phyloP scores from a whole-genome alignment of 78 protist genomes.

The Emiliania huxleyi region DNA sequence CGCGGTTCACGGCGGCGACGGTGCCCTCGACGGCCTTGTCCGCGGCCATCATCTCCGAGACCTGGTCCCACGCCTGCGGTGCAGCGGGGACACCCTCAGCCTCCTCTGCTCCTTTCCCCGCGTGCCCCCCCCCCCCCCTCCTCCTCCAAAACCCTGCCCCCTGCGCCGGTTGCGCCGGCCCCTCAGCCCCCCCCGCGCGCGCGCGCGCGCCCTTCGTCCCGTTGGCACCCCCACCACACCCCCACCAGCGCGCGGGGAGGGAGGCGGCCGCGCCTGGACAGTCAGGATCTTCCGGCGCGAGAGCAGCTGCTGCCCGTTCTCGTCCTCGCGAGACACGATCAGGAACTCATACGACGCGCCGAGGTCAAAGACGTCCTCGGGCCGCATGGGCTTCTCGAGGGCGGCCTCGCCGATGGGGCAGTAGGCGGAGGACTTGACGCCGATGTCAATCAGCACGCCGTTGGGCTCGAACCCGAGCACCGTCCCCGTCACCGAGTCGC shows the following conservation, averaged over 20 bases:
- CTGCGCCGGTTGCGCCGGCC: too few species aligned
- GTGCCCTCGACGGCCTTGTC: neutral
- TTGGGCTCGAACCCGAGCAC: neutral
- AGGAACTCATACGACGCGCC: neutral
- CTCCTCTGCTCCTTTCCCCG: too few species aligned
- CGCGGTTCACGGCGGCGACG: neutral
- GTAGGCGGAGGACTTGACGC: neutral
- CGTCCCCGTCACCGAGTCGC: neutral
- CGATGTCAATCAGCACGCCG: conserved; percentile 5
- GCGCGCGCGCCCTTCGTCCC: too few species aligned
- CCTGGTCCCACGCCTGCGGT: neutral
- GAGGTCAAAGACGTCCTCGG: neutral
- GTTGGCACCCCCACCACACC: too few species aligned
- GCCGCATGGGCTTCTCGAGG: neutral
- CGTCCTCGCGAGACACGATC: conserved; percentile 7
- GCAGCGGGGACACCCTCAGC: too few species aligned
- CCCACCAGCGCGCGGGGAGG: too few species aligned
- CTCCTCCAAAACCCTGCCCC: too few species aligned
- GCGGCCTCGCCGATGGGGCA: neutral
- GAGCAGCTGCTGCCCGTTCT: conserved; percentile 20
- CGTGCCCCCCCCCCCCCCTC: too few species aligned
- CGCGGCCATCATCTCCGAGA: neutral
- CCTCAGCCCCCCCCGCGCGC: too few species aligned
- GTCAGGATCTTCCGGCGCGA: neutral
- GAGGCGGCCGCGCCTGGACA: too few species aligned